Conservation (phyloP, 352 stramenopile genomes). For the Aphanomyces astaci region DNA sequence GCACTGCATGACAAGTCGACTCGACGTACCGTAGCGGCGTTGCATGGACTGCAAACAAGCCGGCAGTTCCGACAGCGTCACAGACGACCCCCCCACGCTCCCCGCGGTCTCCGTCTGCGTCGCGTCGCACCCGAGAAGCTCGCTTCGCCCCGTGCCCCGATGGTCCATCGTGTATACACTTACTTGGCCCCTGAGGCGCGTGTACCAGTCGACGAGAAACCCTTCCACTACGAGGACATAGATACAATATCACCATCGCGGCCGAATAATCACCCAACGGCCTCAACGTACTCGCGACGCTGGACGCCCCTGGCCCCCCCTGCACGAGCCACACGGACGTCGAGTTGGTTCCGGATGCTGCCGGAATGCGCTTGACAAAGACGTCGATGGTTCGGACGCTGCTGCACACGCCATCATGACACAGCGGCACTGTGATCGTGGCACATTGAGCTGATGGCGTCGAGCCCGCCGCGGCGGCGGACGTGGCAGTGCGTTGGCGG, state of each 20-base stretch:
- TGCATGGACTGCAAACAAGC: constrained; percentile 32
- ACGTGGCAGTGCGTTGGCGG: not conserved
- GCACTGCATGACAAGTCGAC: constrained; percentile 32
- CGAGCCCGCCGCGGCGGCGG: not conserved
- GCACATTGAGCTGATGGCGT: constrained; percentile 29
- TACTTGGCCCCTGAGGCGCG: constrained; percentile 26
- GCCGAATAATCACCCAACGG: too few relatives aligned
- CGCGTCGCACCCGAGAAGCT: constrained; percentile 34
- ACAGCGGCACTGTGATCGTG: constrained; percentile 30
- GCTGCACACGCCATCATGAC: constrained; percentile 32
- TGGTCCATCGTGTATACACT: constrained; percentile 53
- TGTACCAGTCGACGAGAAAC: constrained; percentile 27
- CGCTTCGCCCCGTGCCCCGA: constrained; percentile 40
- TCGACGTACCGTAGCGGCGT: constrained; percentile 27
- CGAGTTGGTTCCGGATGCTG: constrained; percentile 16
- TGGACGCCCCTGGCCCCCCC: constrained; percentile 33
- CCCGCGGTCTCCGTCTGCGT: constrained; percentile 30
- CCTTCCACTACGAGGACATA: too few relatives aligned
- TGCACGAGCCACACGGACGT: constrained; percentile 40
- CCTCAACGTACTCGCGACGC: constrained; percentile 32
- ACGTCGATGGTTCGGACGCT: constrained; percentile 29
- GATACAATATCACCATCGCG: too few relatives aligned
- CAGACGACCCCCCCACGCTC: constrained; percentile 23
- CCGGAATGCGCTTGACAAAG: constrained; percentile 38
- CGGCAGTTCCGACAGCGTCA: constrained; percentile 29